Percentiles rank a stretch among this genome's conserved stretches.
Conservation (phyloP, 495 filamentous ascomycete genomes). For the Aspergillus cristatus region DNA sequence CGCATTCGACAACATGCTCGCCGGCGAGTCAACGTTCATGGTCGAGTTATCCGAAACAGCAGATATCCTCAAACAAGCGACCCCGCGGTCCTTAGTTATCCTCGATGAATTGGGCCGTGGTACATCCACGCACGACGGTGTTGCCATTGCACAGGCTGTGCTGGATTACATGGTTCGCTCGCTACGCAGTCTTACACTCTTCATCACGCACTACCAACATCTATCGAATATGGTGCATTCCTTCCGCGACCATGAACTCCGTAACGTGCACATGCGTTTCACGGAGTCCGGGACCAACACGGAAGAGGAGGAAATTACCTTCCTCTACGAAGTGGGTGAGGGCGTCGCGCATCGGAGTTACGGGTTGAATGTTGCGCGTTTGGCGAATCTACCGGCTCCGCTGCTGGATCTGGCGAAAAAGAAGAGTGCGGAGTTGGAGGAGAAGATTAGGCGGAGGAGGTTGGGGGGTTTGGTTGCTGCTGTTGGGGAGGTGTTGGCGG, state of each 20-base stretch:
- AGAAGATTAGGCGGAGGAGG: constrained; percentile 52
- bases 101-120: constrained; percentile 94
- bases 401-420: constrained; percentile 68
- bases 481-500: constrained; percentile 31
- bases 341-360: constrained; percentile 91
- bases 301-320: constrained; percentile 55
- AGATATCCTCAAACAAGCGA: constrained; percentile 81
- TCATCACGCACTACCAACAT: constrained; percentile 95
- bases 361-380: constrained; percentile 81
- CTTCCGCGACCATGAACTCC: constrained; percentile 50
- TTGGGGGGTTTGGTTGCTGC: constrained; percentile 35
- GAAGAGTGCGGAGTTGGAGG: constrained; percentile 77
- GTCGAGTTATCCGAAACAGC: constrained; percentile 90
- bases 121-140: constrained; percentile 89
- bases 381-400: constrained; percentile 70
- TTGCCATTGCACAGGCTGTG: constrained; percentile 91
- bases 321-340: constrained; percentile 73
- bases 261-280: constrained; percentile 82
- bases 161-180: constrained; percentile 74
- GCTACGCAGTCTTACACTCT: constrained; percentile 67
- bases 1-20: constrained; percentile 92
- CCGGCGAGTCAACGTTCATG: constrained; percentile 95
- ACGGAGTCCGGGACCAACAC: constrained; percentile 37
- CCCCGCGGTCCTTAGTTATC: constrained; percentile 70
- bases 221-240: constrained; percentile 62